These are phyloP conservation scores for Aspergillus udagawae DNA, from an alignment of 2,329 filamentous ascomycete genomes.

Conservation along the genomic window DNA sequence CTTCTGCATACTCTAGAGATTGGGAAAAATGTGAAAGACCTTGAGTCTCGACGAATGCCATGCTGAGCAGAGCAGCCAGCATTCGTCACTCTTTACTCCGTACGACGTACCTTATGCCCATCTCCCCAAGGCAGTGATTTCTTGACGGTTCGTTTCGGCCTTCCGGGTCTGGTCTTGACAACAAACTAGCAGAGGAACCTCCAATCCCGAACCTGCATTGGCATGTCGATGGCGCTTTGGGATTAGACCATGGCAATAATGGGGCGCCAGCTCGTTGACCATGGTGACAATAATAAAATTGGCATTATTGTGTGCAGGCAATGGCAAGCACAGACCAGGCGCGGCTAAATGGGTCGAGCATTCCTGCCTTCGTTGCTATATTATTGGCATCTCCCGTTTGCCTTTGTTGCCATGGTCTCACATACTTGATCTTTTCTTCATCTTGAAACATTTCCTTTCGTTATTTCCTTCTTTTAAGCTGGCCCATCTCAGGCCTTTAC, in stretches of 20 bases:
- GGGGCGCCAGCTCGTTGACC: background rate
- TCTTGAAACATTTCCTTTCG: background rate
- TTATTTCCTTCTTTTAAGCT: background rate
- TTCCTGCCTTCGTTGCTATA: background rate
- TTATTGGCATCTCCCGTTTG: background rate
- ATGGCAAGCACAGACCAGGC: background rate
- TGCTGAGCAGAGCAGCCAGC: background rate
- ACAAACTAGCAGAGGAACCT: background rate
- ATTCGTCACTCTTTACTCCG: background rate
- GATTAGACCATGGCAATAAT: background rate
- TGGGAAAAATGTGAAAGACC: background rate
- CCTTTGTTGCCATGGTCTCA: background rate
- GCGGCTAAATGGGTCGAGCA: background rate
- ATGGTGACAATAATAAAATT: background rate
- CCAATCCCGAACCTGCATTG: background rate
- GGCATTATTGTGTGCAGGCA: background rate
- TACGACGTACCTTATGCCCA: background rate
- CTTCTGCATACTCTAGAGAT: background rate
- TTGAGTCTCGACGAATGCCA: background rate
- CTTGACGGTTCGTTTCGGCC: background rate
- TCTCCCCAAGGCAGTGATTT: background rate
- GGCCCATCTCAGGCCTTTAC: background rate
- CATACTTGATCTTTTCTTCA: background rate
- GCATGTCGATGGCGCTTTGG: background rate
- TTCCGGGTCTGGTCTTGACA: background rate